Conservation (phyloP, 148 eudicot species). For the Amaranthus cruentus region DNA sequence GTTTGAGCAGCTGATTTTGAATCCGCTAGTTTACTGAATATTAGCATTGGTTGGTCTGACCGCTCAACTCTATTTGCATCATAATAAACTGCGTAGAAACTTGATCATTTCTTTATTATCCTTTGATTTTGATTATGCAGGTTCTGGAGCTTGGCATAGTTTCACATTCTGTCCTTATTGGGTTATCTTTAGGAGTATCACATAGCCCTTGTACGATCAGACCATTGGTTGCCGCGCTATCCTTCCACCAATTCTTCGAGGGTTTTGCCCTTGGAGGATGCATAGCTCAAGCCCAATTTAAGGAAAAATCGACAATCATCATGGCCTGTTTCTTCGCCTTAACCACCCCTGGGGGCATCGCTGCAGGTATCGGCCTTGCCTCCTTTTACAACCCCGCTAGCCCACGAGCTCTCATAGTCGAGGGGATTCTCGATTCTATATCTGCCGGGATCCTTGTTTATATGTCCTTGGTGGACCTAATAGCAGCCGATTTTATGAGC, state of each 20-base stretch:
- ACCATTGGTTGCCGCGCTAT: conserved; percentile 41
- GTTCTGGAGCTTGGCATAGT: conserved; percentile 47
- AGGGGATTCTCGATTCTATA: conserved; percentile 77
- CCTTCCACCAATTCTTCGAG: conserved; percentile 51
- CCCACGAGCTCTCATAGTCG: conserved; percentile 63
- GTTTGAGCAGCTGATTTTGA: too few relatives aligned
- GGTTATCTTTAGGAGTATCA: conserved; percentile 48
- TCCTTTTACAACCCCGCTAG: conserved; percentile 67
- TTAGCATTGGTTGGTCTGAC: too few relatives aligned
- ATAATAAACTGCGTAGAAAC: too few relatives aligned
- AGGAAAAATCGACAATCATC: conserved; percentile 42
- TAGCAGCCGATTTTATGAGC: conserved; percentile 96
- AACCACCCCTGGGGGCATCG: conserved; percentile 82
- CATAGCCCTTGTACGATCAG: conserved; percentile 45
- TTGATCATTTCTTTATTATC: background rate
- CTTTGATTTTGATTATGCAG: conserved; percentile 14
- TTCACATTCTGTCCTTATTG: conserved; percentile 44
- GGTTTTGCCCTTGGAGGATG: conserved; percentile 56
- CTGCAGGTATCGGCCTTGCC: conserved; percentile 56
- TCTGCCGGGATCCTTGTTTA: conserved; percentile 92
- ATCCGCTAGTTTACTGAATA: too few relatives aligned
- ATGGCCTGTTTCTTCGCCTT: conserved; percentile 91
- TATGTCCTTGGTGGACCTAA: conserved; percentile 93
- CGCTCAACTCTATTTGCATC: too few relatives aligned
- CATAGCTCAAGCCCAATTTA: conserved; percentile 76